These are phyloP conservation scores for Fraxinus excelsior DNA, from an alignment of 257 asterid species.

Conservation along the genomic window DNA sequence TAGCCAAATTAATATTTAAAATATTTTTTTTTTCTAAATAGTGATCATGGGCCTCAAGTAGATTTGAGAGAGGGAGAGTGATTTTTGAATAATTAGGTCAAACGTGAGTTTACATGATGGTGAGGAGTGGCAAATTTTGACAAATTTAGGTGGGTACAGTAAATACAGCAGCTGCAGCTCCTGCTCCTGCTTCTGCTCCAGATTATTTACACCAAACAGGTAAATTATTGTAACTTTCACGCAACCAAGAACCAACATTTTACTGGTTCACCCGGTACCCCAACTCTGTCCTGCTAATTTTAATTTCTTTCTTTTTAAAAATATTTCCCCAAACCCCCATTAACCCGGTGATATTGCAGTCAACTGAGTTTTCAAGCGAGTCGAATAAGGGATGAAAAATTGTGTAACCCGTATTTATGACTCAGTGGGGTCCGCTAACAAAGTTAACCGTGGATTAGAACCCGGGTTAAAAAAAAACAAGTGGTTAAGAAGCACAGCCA, in stretches of 20 bases:
- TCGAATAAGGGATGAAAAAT: background rate
- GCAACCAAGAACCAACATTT: conserved; percentile 41
- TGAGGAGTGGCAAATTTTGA: conserved; percentile 49
- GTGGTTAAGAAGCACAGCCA: conserved; percentile 70
- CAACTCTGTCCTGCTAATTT: conserved; percentile 20
- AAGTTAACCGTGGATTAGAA: conserved; percentile 57
- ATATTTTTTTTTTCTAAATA: no score
- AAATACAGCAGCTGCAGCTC: conserved; percentile 42
- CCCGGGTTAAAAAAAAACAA: conserved; percentile 38
- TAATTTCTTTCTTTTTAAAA: background rate
- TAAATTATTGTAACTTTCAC: conserved; percentile 42
- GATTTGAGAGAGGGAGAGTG: no score
- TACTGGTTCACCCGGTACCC: background rate
- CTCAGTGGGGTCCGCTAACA: conserved; percentile 17
- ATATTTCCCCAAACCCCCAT: background rate
- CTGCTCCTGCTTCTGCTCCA: conserved; percentile 26
- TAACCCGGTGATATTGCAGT: background rate
- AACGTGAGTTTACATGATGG: background rate
- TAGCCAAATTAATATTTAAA: no score
- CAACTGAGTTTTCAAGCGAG: background rate
- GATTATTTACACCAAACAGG: conserved; percentile 36
- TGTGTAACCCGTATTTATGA: conserved; percentile 22
- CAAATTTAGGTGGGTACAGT: conserved; percentile 56
- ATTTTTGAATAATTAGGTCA: no score
- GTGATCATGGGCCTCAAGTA: no score